Conservation (phyloP, 1,284 basidiomycete genomes). For the Cutaneotrichosporon curvatum region DNA sequence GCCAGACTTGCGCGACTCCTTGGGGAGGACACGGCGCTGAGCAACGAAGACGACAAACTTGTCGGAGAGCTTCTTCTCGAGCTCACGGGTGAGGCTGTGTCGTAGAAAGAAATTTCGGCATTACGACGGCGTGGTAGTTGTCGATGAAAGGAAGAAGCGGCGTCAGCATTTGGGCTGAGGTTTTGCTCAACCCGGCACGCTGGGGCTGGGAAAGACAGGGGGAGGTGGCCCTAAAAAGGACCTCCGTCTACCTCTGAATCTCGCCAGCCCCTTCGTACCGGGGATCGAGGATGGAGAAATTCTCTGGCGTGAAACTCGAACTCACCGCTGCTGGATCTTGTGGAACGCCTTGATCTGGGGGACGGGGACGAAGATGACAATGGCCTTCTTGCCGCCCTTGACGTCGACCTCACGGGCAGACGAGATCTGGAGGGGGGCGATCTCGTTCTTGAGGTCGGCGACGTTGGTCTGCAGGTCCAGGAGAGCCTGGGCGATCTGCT, state of each 20-base stretch:
- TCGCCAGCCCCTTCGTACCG: slow-evolving; percentile 1
- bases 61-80: slow-evolving; percentile 96
- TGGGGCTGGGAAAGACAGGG: slow-evolving; percentile 19
- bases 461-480: slow-evolving; percentile 98
- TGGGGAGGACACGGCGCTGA: slow-evolving; percentile 96
- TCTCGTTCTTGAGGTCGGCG: slow-evolving; percentile 93
- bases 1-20: slow-evolving; percentile 88
- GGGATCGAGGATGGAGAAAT: too few relatives aligned
- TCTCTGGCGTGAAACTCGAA: slow-evolving; percentile 13
- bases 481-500: slow-evolving; percentile 87
- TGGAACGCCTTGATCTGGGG: slow-evolving; percentile 98
- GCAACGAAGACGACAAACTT: slow-evolving; percentile 98
- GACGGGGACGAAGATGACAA: slow-evolving; percentile 96
- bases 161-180: slow-evolving; percentile 16
- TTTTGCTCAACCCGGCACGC: slow-evolving; percentile 10
- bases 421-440: slow-evolving; percentile 92
- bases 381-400: slow-evolving; percentile 98
- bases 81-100: slow-evolving; percentile 85
- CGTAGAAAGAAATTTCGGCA: slow-evolving; percentile 13
- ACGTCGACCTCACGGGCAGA: slow-evolving; percentile 98
- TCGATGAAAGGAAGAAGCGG: slow-evolving; percentile 4
- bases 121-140: slow-evolving; percentile 14
- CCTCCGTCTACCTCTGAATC: slow-evolving; percentile 43
- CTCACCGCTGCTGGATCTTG: slow-evolving; percentile 94
- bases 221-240: slow-evolving; percentile 47